Evolutionary conservation across 441 rosid genomes (phyloP).

Genomic region (Geranium incanum): DNA sequence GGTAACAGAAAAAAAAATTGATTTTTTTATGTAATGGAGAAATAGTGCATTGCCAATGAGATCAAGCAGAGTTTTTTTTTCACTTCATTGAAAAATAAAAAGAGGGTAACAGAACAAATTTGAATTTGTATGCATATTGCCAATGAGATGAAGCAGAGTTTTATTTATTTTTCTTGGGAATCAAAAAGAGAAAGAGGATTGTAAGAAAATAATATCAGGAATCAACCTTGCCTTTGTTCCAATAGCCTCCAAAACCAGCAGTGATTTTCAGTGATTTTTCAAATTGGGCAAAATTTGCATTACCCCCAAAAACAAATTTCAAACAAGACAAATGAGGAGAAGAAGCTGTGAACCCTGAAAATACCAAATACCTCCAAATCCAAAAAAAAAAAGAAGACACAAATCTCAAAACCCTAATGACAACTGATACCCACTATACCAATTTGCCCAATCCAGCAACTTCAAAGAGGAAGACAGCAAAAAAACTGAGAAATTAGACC

Average conservation of each 20-base stretch:
- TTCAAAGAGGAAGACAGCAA: constrained; percentile 19
- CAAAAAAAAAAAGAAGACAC: constrained; percentile 17
- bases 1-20: too few species aligned
- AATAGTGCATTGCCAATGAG: too few species aligned
- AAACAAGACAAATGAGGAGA: constrained; percentile 20
- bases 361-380: constrained; percentile 19
- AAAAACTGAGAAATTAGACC: constrained; percentile 23
- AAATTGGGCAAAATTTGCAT: constrained; percentile 18
- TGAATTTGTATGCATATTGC: too few species aligned
- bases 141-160: too few species aligned
- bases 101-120: too few species aligned
- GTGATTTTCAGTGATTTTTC: constrained; percentile 27
- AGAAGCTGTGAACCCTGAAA: constrained; percentile 16
- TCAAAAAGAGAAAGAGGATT: constrained; percentile 9
- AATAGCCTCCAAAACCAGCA: constrained; percentile 29
- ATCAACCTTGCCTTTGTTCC: constrained; percentile 36
- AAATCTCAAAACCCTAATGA: constrained; percentile 24
- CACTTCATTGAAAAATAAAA: too few species aligned
- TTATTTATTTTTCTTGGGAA: constrained; percentile 15
- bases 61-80: too few species aligned
- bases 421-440: constrained; percentile 17
- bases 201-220: constrained; percentile 39
- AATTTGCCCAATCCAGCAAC: constrained; percentile 12
- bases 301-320: constrained; percentile 7
- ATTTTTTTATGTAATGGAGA: too few species aligned